Conservation (phyloP, 768 basidiomycete genomes). For the Russula sp. region DNA sequence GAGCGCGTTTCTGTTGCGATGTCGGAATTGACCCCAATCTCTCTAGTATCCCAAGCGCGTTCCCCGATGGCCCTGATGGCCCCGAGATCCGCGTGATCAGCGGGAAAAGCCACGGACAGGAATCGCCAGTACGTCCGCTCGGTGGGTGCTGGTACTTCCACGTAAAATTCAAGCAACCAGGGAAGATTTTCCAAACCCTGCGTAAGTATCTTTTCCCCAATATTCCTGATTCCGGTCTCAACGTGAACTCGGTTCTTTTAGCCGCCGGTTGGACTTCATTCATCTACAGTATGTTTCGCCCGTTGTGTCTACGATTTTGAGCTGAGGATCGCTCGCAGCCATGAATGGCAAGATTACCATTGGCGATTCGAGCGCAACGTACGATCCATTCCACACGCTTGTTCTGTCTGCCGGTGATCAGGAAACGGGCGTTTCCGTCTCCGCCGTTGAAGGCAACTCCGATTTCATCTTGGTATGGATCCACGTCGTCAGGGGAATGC, state of each 20-base stretch:
- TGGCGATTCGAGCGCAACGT: slow-evolving; percentile 42
- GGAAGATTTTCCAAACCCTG: slow-evolving; percentile 73
- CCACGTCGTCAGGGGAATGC: not conserved
- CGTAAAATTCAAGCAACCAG: slow-evolving; percentile 56
- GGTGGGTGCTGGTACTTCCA: slow-evolving; percentile 96
- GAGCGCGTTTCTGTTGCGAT: not conserved
- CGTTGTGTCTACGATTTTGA: not conserved
- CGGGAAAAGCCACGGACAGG: slow-evolving; percentile 79
- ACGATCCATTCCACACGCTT: slow-evolving; percentile 69
- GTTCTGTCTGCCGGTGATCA: slow-evolving; percentile 60
- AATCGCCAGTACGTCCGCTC: slow-evolving; percentile 83
- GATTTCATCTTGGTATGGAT: slow-evolving; percentile 64
- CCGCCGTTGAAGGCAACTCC: slow-evolving; percentile 52
- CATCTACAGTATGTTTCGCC: slow-evolving; percentile 58
- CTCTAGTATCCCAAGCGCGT: slow-evolving; percentile 62
- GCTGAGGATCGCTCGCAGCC: slow-evolving; percentile 36
- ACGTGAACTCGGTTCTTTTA: slow-evolving; percentile 26
- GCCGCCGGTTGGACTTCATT: slow-evolving; percentile 89
- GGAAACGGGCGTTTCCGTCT: slow-evolving; percentile 66
- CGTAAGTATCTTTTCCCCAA: slow-evolving; percentile 42
- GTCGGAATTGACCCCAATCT: not conserved
- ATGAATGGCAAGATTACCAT: slow-evolving; percentile 62
- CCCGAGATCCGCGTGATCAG: slow-evolving; percentile 79
- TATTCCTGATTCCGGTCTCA: not conserved
- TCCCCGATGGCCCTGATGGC: slow-evolving; percentile 63